Base-by-base conservation (phyloP, 306 rosid genomes). In the Biancaea sappan region DNA sequence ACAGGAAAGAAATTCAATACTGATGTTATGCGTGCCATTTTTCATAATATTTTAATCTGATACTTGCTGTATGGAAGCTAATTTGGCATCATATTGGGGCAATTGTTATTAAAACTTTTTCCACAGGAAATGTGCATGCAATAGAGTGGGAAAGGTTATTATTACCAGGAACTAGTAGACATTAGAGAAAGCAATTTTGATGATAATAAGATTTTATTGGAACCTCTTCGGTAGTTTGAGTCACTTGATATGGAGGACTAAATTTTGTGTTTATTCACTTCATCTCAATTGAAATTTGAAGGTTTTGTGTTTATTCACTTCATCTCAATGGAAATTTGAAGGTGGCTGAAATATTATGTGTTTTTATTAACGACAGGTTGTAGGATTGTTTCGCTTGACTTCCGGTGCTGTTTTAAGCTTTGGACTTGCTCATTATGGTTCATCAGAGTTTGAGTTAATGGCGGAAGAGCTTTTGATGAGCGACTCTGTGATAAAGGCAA, bases 391-490 rank as follows among this genome's bases (percentile, higher is more conserved):
- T 89, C 92, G 86, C 56, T 79, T 93, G 80, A 83, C 86, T 66
- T 84, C 21, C 79, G 89, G 91, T 19, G 86, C 93, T 48, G 86
- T 75, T 80, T 86, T 93, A 79, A 88, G 88, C 86, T 89, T 93
- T 85, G 98, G 98, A 59, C 97, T 93, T 74, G 96, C 95, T 41
- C 98, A 93, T 84, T 89, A 72, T 78, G 79, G 93, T 56, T 82
- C 97, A 59, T 93, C 98, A 54, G 98, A 83, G 82, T 91, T 93
- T 77, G 98, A 93, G 88, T 77, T 93, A 77, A 91, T 91, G 96
- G 98, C 98, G 25, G 98, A 93, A 81, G 98, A 93, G 90, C 98
- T 93, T 86, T 74, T 93, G 73, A 93, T 93, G 98, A 91, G 98
- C 69, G 93, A 93, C 81, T 91, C 97, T 69, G 81, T 78, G 62